Conservation (phyloP, 2,329 filamentous ascomycete species). For the Colletotrichum graminicola region DNA sequence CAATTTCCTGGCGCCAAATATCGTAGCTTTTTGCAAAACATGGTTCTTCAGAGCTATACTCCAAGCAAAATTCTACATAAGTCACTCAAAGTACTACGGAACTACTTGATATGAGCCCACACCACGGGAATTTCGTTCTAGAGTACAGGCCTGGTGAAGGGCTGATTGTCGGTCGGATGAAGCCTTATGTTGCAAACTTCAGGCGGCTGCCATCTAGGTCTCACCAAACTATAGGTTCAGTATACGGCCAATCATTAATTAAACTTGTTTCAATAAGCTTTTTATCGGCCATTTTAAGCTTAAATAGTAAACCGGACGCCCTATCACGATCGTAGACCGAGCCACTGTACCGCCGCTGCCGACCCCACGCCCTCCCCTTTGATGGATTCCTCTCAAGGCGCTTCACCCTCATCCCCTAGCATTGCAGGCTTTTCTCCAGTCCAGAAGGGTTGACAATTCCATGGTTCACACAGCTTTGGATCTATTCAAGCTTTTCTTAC, state of each 20-base stretch:
- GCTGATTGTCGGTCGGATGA: not conserved
- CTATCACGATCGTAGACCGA: too few relatives aligned
- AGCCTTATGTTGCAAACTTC: not conserved
- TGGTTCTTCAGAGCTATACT: not conserved
- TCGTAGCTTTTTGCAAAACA: not conserved
- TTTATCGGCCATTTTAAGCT: not conserved
- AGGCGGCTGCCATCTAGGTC: not conserved
- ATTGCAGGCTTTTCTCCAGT: not conserved
- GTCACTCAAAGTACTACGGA: not conserved
- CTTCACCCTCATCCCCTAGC: not conserved
- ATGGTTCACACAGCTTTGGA: not conserved
- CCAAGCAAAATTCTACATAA: not conserved
- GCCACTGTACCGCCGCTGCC: not conserved
- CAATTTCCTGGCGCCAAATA: not conserved
- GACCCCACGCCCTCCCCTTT: not conserved
- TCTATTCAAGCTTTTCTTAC: too few relatives aligned
- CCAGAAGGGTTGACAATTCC: not conserved
- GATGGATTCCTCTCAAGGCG: too few relatives aligned
- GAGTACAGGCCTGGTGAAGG: not conserved
- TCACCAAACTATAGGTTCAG: not conserved
- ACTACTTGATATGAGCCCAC: not conserved
- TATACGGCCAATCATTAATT: not conserved
- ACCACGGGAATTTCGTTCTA: rapidly evolving
- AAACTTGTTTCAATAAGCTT: not conserved
- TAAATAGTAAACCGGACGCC: not conserved